Conservation (phyloP, 2,329 filamentous ascomycete species). For the Volutella citrinella region DNA sequence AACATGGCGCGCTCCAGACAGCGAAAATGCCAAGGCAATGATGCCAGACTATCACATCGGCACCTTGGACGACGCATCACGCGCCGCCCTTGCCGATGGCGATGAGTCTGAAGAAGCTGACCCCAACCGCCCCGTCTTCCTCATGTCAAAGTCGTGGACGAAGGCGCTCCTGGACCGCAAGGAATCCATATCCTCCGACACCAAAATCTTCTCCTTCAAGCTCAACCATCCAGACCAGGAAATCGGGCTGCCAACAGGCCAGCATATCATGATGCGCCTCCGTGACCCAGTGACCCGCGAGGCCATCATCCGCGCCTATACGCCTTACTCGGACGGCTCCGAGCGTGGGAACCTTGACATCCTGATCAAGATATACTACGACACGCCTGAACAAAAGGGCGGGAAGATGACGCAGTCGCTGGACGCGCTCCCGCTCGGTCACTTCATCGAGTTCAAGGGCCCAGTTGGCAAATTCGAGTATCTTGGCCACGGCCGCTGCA, state of each 20-base stretch:
- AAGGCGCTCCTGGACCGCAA: conserved; percentile 69
- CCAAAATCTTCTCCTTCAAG: conserved; percentile 76
- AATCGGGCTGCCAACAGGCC: conserved; percentile 77
- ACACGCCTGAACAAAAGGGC: conserved; percentile 53
- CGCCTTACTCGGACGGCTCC: conserved; percentile 67
- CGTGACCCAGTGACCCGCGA: conserved; percentile 68
- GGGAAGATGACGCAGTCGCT: conserved; percentile 82
- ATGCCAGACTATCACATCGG: conserved; percentile 85
- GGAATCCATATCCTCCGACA: conserved; percentile 70
- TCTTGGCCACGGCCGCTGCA: conserved; percentile 61
- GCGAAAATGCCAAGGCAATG: conserved; percentile 88
- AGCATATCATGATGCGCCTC: conserved; percentile 83
- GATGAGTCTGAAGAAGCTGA: conserved; percentile 34
- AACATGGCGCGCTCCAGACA: conserved; percentile 64
- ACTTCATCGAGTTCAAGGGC: conserved; percentile 80
- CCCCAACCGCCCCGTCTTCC: conserved; percentile 58
- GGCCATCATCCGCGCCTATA: conserved; percentile 81
- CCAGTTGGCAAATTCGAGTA: conserved; percentile 87
- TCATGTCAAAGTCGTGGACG: conserved; percentile 71
- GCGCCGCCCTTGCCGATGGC: conserved; percentile 47
- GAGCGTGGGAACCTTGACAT: conserved; percentile 67
- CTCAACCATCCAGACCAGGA: conserved; percentile 68
- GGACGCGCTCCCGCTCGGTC: conserved; percentile 68
- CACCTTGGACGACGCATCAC: conserved; percentile 61
- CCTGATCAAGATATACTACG: conserved; percentile 79